phyloP scores from a whole-genome alignment of 768 basidiomycete species.

The Boletus rubropictus region DNA sequence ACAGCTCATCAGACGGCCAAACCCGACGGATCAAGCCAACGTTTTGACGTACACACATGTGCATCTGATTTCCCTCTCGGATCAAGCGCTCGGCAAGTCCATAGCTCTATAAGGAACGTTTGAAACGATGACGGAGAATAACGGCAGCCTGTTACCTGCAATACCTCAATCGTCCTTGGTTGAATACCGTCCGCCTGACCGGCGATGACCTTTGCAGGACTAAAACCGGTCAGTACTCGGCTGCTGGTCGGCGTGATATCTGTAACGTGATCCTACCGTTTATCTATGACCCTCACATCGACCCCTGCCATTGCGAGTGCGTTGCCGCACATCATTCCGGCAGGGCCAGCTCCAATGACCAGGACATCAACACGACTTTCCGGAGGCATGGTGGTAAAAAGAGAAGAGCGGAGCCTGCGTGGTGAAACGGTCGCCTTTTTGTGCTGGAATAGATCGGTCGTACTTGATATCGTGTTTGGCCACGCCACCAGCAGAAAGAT shows the following conservation, averaged over 20 bases:
- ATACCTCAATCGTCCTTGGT: constrained; percentile 49
- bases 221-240: constrained; percentile 9
- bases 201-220: constrained; percentile 37
- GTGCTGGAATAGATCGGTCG: too few species aligned
- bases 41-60: constrained; percentile 49
- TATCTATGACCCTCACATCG: constrained; percentile 44
- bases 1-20: background rate
- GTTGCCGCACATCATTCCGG: constrained; percentile 65
- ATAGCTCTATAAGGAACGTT: constrained; percentile 50
- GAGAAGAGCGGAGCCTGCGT: background rate
- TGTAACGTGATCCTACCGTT: constrained; percentile 30
- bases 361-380: constrained; percentile 41
- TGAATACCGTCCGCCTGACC: constrained; percentile 56
- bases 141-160: constrained; percentile 34
- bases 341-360: constrained; percentile 46
- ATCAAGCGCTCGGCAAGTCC: constrained; percentile 64
- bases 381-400: constrained; percentile 14
- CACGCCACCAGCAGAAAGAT: too few species aligned
- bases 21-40: background rate
- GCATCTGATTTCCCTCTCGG: constrained; percentile 61
- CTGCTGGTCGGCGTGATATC: background rate
- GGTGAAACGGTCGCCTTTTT: too few species aligned
- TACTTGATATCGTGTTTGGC: too few species aligned
- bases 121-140: background rate
- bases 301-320: constrained; percentile 41